Percentiles rank a stretch among this genome's conserved stretches.
Evolutionary conservation across 495 filamentous ascomycete species (phyloP).

Genomic region (Penicillium silybi): DNA sequence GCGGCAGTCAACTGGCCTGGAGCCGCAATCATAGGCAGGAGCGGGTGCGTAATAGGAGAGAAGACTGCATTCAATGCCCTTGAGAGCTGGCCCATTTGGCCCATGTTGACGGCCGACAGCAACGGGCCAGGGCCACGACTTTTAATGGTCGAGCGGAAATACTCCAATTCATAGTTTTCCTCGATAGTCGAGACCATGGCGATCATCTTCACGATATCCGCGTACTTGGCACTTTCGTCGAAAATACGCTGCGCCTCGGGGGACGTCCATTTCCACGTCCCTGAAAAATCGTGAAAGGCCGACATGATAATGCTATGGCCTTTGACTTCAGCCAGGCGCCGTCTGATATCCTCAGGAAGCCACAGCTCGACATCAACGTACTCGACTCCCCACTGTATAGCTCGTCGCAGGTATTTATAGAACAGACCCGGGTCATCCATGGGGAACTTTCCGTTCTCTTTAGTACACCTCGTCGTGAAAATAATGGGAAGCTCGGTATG

Average conservation of each 20-base stretch:
- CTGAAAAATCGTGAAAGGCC: conserved; percentile 82
- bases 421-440: conserved; percentile 72
- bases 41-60: conserved; percentile 79
- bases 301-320: conserved; percentile 80
- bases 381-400: conserved; percentile 81
- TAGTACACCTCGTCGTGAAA: conserved; percentile 75
- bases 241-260: conserved; percentile 64
- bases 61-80: conserved; percentile 78
- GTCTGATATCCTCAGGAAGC: conserved; percentile 72
- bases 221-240: conserved; percentile 63
- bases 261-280: conserved; percentile 76
- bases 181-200: conserved; percentile 71
- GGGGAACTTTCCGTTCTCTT: conserved; percentile 77
- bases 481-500: conserved; percentile 83
- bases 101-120: conserved; percentile 83
- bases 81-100: conserved; percentile 75
- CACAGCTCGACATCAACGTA: conserved; percentile 85
- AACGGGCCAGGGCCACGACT: conserved; percentile 61
- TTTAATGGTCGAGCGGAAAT: conserved; percentile 75
- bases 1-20: conserved; percentile 79
- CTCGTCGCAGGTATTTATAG: conserved; percentile 71
- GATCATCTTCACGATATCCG: conserved; percentile 87
- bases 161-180: conserved; percentile 83
- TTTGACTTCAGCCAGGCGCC: conserved; percentile 59
- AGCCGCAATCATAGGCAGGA: conserved; percentile 78